phyloP scores from a whole-genome alignment of 2,329 filamentous ascomycete genomes.

The Pestalotiopsis fici region DNA sequence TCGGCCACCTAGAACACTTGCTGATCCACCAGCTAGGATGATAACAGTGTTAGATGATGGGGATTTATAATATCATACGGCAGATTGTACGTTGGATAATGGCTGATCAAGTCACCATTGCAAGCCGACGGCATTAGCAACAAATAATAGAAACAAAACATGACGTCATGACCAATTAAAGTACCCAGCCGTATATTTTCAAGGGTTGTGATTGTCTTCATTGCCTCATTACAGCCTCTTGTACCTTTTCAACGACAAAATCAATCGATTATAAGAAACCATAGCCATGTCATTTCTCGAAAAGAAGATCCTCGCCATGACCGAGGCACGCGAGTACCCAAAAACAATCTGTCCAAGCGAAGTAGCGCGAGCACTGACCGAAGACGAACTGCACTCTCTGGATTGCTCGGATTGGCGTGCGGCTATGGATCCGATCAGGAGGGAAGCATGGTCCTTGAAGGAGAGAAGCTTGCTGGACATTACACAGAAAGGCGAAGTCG shows the following conservation, averaged over 20 bases:
- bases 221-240: background rate
- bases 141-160: too few relatives aligned
- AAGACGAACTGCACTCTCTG: background rate
- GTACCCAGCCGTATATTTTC: too few relatives aligned
- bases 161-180: too few relatives aligned
- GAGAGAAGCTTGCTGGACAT: background rate
- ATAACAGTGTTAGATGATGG: background rate
- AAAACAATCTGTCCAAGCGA: slow-evolving; percentile 6
- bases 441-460: background rate
- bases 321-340: background rate
- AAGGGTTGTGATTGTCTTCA: background rate
- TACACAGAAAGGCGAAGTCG: background rate
- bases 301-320: background rate
- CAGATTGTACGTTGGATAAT: accelerated
- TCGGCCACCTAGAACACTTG: background rate
- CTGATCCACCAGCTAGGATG: background rate
- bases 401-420: background rate
- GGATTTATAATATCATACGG: background rate
- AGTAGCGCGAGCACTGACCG: background rate
- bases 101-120: too few relatives aligned
- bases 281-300: background rate
- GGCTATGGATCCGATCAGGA: background rate
- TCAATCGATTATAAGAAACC: background rate
- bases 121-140: too few relatives aligned
- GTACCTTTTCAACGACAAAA: background rate